Evolutionary conservation across 306 rosid genomes (phyloP).

Genomic region (Nissolia schottii): DNA sequence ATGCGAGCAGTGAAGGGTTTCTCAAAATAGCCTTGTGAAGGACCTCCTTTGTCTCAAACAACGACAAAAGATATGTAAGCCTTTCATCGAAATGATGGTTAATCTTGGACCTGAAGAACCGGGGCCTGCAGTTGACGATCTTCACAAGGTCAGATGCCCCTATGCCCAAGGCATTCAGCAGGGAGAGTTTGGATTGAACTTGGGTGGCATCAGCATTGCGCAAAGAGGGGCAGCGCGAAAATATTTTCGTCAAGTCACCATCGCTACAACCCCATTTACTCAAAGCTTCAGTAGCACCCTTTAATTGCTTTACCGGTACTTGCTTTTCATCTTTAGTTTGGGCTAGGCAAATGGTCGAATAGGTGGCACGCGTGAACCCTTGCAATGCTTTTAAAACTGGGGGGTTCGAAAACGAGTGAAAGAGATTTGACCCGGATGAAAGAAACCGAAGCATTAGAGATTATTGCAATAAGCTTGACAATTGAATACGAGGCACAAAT

Average conservation of each 20-base stretch:
- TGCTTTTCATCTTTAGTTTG: conserved; percentile 23
- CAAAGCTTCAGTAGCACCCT: conserved; percentile 39
- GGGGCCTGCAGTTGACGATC: conserved; percentile 58
- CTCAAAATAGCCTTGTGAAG: conserved; percentile 60
- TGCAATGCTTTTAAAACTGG: background rate
- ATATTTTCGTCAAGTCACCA: conserved; percentile 40
- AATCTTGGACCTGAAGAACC: conserved; percentile 39
- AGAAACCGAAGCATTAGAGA: conserved; percentile 39
- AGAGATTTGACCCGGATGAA: conserved; percentile 7
- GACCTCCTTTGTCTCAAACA: conserved; percentile 60
- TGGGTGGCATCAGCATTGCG: conserved; percentile 30
- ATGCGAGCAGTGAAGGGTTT: conserved; percentile 62
- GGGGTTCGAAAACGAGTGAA: background rate
- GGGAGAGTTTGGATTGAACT: conserved; percentile 43
- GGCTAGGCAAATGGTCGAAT: conserved; percentile 49
- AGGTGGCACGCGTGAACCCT: conserved; percentile 37
- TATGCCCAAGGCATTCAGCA: conserved; percentile 52
- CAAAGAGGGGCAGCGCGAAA: conserved; percentile 37
- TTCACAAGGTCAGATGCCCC: conserved; percentile 49
- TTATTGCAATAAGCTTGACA: background rate
- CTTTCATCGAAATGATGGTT: conserved; percentile 44
- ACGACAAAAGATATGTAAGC: conserved; percentile 40
- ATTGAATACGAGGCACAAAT: background rate
- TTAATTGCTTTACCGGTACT: conserved; percentile 4
- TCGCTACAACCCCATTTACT: conserved; percentile 67